Evolutionary conservation across 257 asterid species (phyloP).

Genomic region (Penstemon newberryi): DNA sequence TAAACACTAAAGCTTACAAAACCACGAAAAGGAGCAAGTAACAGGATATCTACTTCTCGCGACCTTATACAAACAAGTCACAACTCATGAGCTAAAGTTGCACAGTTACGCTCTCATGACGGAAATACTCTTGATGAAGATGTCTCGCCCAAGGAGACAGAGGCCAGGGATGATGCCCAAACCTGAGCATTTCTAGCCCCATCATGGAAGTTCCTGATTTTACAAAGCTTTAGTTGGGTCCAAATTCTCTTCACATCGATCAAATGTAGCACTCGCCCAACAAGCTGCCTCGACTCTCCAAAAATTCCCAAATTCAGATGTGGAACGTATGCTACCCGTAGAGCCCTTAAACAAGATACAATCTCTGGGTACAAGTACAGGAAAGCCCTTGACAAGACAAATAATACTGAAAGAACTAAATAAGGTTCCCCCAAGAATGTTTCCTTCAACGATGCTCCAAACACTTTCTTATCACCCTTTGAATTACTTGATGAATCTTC

Average conservation of each 20-base stretch:
- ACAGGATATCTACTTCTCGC: slow-evolving; percentile 11
- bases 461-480: slow-evolving; percentile 20
- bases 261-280: slow-evolving; percentile 54
- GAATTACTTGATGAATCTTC: slow-evolving; percentile 32
- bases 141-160: slow-evolving; percentile 64
- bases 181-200: slow-evolving; percentile 76
- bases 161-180: slow-evolving; percentile 84
- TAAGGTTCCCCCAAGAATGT: slow-evolving; percentile 42
- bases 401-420: slow-evolving; percentile 43
- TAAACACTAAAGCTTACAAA: slow-evolving; percentile 14
- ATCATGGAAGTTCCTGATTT: slow-evolving; percentile 56
- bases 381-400: slow-evolving; percentile 47
- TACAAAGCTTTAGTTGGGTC: slow-evolving; percentile 56
- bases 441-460: slow-evolving; percentile 40
- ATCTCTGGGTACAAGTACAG: slow-evolving; percentile 46
- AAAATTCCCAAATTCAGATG: slow-evolving; percentile 57
- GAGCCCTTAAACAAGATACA: slow-evolving; percentile 35
- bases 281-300: slow-evolving; percentile 62
- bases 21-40: slow-evolving; percentile 6
- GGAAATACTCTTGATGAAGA: slow-evolving; percentile 48
- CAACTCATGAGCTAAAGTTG: slow-evolving; percentile 13
- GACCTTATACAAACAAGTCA: slow-evolving; percentile 23
- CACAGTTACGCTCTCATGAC: slow-evolving; percentile 28
- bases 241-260: slow-evolving; percentile 62
- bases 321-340: slow-evolving; percentile 61